Evolutionary conservation across 208 protist genomes (phyloP), one percentile per base, ranked within the genome.

Genomic region (Acanthamoeba sp.): DNA sequence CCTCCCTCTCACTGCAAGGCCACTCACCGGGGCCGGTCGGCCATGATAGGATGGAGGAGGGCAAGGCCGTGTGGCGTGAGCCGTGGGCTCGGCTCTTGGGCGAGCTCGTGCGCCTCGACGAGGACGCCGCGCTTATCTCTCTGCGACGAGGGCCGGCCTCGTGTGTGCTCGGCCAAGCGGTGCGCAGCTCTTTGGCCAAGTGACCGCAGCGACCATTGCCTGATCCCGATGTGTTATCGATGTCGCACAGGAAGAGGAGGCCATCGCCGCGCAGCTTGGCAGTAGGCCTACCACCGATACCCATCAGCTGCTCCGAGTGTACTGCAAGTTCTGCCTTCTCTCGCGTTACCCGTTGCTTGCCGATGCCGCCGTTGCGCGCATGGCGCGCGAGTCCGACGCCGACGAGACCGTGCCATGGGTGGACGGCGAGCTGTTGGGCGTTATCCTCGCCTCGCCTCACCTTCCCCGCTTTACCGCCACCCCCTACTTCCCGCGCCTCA

Each of bases 321-420:
- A 80, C 69, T 80, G 69, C 38, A 80, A 80, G 38, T 80, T 80
- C 32, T 34, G 69, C 69, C 69, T 80, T 36, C 69, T 80, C 7
- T 80, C 69, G 69, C 69, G 69, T 34, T 80, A 36, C 69, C 69
- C 69, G 27, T 80, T 34, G 36, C 36, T 80, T 18, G 69, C 20
- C 29, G 34, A 34, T 40, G 69, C 38, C 16, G 69, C 16, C 69
- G 36, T 80, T 0, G 69, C 38, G 69, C 69, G 34, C 69, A 80
- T 80, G 69, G 29, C 7, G 38, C 27, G 3, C 18, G 34, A 80
- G 36, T 7, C 36, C 5, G 14, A 34, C 16, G 16, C 69, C 20
- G 69, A 36, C 64, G 29, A 38, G 29, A 73, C 3, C 32, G 64
- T 38, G 2, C 29, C 27, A 34, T 36, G 38, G 36, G 38, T 45